These are phyloP conservation scores for Eucalyptus polybractea DNA, from an alignment of 345 rosid genomes.

Conservation along the genomic window DNA sequence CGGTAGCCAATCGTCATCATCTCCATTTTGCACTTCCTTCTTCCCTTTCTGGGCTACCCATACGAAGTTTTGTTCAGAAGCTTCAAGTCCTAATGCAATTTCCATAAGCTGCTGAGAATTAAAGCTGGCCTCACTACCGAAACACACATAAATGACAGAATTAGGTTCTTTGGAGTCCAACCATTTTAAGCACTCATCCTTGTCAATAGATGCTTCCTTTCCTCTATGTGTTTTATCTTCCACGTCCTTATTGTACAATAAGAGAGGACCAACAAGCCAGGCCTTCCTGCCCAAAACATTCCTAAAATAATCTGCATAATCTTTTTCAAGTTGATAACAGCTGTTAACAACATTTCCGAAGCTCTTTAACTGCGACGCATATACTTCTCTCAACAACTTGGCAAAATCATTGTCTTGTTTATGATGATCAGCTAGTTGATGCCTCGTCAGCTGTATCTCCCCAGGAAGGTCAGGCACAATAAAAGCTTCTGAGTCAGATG, in stretches of 20 bases:
- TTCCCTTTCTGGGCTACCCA: not conserved
- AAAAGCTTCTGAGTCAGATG: slow-evolving; percentile 14
- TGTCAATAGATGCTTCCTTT: not conserved
- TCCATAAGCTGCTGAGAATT: not conserved
- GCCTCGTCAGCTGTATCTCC: slow-evolving; percentile 13
- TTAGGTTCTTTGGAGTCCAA: slow-evolving; percentile 1
- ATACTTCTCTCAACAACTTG: not conserved
- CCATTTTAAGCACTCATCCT: slow-evolving; percentile 4
- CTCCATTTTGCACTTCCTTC: not conserved
- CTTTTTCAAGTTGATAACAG: slow-evolving; percentile 31
- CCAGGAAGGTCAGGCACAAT: slow-evolving; percentile 16
- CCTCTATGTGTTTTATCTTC: slow-evolving; percentile 7
- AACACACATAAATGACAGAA: slow-evolving; percentile 6
- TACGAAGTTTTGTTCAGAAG: not conserved
- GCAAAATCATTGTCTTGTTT: not conserved
- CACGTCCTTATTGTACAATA: not conserved
- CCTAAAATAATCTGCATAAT: slow-evolving; percentile 26
- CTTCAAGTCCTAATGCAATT: slow-evolving; percentile 5
- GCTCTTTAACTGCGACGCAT: not conserved
- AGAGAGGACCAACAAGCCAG: slow-evolving; percentile 39
- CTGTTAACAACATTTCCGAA: slow-evolving; percentile 32
- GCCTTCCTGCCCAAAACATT: slow-evolving; percentile 15
- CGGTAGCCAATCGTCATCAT: not conserved
- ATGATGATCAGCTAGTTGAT: slow-evolving; percentile 8
- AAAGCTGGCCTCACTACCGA: not conserved